These are phyloP conservation scores for Torulaspora maleeae DNA, from an alignment of 805 yeast genomes.

Conservation along the genomic window DNA sequence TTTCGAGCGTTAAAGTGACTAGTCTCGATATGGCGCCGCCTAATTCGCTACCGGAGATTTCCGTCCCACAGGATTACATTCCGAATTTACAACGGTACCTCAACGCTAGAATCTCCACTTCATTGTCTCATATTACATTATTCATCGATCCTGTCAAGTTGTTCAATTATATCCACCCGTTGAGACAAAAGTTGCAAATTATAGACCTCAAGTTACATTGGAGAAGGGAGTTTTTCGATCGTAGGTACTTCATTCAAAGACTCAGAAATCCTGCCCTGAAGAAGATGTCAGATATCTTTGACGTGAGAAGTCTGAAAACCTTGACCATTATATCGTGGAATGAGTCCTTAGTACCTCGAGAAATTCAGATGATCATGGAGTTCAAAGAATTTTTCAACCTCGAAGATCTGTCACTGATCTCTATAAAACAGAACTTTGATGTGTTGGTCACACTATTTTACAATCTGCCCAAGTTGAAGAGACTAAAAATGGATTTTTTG, in stretches of 20 bases:
- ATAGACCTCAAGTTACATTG: conserved; percentile 40
- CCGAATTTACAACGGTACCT: conserved; percentile 31
- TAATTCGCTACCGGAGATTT: conserved; percentile 33
- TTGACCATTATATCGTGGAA: conserved; percentile 43
- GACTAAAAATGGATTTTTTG: conserved; percentile 40
- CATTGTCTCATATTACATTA: conserved; percentile 34
- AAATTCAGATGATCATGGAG: conserved; percentile 36
- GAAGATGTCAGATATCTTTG: conserved; percentile 37
- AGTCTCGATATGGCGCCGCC: conserved; percentile 40
- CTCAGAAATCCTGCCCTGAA: conserved; percentile 20
- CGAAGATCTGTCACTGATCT: conserved; percentile 40
- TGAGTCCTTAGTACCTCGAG: conserved; percentile 35
- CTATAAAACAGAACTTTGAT: conserved; percentile 36
- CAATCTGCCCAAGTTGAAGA: conserved; percentile 30
- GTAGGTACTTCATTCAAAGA: conserved; percentile 24
- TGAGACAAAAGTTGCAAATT: conserved; percentile 33
- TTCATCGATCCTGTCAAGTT: conserved; percentile 40
- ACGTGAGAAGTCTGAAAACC: conserved; percentile 33
- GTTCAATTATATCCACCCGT: conserved; percentile 36
- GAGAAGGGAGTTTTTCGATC: conserved; percentile 39
- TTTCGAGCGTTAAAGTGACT: conserved; percentile 24
- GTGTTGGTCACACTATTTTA: conserved; percentile 34
- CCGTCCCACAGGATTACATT: conserved; percentile 30
- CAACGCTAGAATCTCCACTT: conserved; percentile 29
- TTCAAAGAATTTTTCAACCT: conserved; percentile 37